These are phyloP conservation scores for Tuber umbilicatum DNA, from an alignment of 495 filamentous ascomycete genomes.

Conservation along the genomic window DNA sequence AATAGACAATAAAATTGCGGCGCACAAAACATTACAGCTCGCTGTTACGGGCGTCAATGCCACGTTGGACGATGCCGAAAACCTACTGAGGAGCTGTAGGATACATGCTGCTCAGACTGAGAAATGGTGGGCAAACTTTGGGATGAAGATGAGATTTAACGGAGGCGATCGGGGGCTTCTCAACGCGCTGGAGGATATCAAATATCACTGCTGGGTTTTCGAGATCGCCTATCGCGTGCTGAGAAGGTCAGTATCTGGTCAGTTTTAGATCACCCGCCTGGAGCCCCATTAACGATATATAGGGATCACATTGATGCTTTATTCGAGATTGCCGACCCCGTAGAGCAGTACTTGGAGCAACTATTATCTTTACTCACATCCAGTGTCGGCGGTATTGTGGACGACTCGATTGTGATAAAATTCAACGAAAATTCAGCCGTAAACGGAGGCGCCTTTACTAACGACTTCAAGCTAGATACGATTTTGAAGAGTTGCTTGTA, in stretches of 20 bases:
- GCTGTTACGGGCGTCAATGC: conserved; percentile 16
- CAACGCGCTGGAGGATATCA: conserved; percentile 10
- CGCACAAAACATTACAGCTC: conserved; percentile 20
- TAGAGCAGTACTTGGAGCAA: conserved; percentile 12
- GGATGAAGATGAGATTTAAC: conserved; percentile 17
- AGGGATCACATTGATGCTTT: conserved; percentile 19
- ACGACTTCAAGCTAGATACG: conserved; percentile 13
- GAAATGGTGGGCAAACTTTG: conserved; percentile 26
- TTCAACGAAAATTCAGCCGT: conserved; percentile 18
- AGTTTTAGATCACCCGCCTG: neutral
- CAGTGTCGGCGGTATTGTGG: conserved; percentile 9
- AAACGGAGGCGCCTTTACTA: conserved; percentile 11
- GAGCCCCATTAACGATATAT: conserved; percentile 5
- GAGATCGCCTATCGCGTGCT: conserved; percentile 17
- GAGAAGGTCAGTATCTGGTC: conserved; percentile 10
- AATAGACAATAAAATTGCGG: conserved; percentile 25
- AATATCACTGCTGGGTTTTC: conserved; percentile 25
- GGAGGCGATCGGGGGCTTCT: conserved; percentile 20
- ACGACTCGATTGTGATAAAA: conserved; percentile 11
- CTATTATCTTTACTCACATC: conserved; percentile 17
- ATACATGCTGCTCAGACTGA: conserved; percentile 16
- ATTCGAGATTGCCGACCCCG: conserved; percentile 9
- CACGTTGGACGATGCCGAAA: conserved; percentile 18
- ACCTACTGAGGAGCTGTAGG: conserved; percentile 9
- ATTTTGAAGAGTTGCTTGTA: conserved; percentile 25